A percentile compares a stretch with the other conserved stretches of the same genome.
Conservation (phyloP, 2,329 filamentous ascomycete genomes). For the Tolypocladium tundrense region DNA sequence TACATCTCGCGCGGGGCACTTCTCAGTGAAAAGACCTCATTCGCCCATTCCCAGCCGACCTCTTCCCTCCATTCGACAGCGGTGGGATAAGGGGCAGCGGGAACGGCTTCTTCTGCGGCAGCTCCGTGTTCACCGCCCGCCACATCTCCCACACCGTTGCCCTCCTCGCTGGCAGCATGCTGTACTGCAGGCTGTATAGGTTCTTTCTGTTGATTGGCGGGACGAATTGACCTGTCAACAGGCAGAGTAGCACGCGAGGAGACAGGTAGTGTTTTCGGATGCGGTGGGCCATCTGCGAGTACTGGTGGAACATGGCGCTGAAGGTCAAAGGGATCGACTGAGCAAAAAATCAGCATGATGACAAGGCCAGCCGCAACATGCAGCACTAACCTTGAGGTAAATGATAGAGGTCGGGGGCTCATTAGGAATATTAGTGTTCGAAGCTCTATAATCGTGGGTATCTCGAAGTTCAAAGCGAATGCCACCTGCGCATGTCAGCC, state of each 20-base stretch:
- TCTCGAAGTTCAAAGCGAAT: conserved; percentile 86
- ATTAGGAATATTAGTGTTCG: conserved; percentile 27
- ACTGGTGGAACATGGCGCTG: conserved; percentile 92
- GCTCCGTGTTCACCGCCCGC: conserved; percentile 51
- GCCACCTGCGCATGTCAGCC: conserved; percentile 31
- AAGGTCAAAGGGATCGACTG: conserved; percentile 84
- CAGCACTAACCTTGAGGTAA: conserved; percentile 59
- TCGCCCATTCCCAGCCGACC: conserved; percentile 17
- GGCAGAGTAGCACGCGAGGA: conserved; percentile 74
- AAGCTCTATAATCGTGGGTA: conserved; percentile 43
- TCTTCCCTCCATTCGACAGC: conserved; percentile 19
- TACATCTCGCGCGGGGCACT: background rate
- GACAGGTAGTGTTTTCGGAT: conserved; percentile 94
- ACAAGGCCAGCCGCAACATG: background rate
- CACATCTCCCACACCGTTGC: conserved; percentile 81
- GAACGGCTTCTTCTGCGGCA: conserved; percentile 33
- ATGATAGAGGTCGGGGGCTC: conserved; percentile 69
- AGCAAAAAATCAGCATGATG: background rate
- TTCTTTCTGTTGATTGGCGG: conserved; percentile 92
- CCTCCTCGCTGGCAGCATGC: conserved; percentile 80
- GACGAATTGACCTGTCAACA: conserved; percentile 84
- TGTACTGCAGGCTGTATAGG: conserved; percentile 93
- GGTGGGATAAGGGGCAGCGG: conserved; percentile 22
- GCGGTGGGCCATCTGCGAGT: conserved; percentile 86
- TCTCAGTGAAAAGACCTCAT: conserved; percentile 9